A percentile compares a stretch with the other conserved stretches of the same genome.
Conservation (phyloP, 2,329 filamentous ascomycete species). For the Pestalotiopsis sp. region DNA sequence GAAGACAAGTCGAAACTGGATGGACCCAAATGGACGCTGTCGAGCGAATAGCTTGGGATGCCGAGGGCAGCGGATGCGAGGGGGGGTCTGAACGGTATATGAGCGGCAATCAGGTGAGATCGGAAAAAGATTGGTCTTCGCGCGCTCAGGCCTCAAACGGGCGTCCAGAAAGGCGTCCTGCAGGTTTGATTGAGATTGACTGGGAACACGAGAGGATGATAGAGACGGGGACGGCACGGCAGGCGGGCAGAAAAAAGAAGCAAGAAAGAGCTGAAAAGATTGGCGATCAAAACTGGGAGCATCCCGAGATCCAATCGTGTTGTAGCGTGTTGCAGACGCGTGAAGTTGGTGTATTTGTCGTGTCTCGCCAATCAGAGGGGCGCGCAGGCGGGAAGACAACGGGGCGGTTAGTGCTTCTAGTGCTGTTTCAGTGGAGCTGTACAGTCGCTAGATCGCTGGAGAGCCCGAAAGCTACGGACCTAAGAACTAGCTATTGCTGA, state of each 20-base stretch:
- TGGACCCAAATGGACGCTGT: neutral
- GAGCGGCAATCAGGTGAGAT: slow-evolving; percentile 15
- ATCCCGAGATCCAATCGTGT: slow-evolving; percentile 6
- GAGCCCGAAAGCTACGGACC: neutral
- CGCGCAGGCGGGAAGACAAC: slow-evolving; percentile 13
- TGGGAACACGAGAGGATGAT: neutral
- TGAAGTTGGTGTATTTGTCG: slow-evolving; percentile 30
- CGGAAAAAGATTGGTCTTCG: slow-evolving; percentile 20
- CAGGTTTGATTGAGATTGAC: slow-evolving; percentile 6
- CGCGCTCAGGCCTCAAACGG: slow-evolving; percentile 28
- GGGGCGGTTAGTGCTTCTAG: neutral
- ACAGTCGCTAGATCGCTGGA: neutral
- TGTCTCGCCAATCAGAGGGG: slow-evolving; percentile 20
- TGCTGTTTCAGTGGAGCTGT: slow-evolving; percentile 3
- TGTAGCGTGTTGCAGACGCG: slow-evolving; percentile 31
- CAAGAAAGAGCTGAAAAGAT: slow-evolving; percentile 1
- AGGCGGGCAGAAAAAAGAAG: neutral
- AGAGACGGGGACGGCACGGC: neutral
- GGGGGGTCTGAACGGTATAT: slow-evolving; percentile 5
- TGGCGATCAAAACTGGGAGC: slow-evolving; percentile 1
- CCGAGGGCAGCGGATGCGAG: neutral
- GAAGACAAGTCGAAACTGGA: neutral
- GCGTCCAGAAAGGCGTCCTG: slow-evolving; percentile 15
- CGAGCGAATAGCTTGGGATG: neutral
- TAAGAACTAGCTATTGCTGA: no score